These are phyloP conservation scores for Hypericum androsaemum DNA, from an alignment of 345 rosid genomes.

Conservation along the genomic window DNA sequence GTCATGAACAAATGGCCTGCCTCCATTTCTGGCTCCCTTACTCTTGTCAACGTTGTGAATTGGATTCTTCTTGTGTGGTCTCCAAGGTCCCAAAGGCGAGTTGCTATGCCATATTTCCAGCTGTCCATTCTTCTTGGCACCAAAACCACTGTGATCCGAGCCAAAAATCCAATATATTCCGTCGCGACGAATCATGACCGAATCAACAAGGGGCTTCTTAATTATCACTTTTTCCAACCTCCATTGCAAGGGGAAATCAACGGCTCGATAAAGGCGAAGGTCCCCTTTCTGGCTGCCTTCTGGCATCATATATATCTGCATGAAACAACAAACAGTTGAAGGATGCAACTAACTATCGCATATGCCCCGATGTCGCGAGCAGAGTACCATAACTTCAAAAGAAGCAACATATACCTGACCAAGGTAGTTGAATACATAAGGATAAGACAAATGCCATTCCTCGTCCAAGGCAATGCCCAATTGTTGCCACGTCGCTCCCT, in stretches of 20 bases:
- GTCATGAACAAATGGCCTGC: constrained; percentile 57
- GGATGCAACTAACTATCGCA: neutral
- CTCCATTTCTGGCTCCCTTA: constrained; percentile 86
- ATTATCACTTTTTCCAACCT: constrained; percentile 52
- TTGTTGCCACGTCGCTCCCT: constrained; percentile 88
- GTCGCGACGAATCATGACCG: constrained; percentile 46
- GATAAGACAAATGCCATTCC: constrained; percentile 92
- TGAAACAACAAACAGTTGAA: constrained; percentile 9
- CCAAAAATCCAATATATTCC: constrained; percentile 75
- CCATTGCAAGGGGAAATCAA: constrained; percentile 76
- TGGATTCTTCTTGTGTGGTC: constrained; percentile 84
- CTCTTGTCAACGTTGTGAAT: constrained; percentile 47
- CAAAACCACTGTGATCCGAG: constrained; percentile 73
- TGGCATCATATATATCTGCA: constrained; percentile 92
- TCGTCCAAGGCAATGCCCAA: constrained; percentile 88
- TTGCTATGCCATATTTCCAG: constrained; percentile 79
- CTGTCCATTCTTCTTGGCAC: constrained; percentile 59
- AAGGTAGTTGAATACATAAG: constrained; percentile 64
- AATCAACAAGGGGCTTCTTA: constrained; percentile 64
- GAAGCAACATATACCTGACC: constrained; percentile 54
- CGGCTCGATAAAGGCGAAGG: constrained; percentile 68
- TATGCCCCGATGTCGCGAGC: no score
- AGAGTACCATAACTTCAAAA: neutral
- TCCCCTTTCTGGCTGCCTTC: constrained; percentile 67
- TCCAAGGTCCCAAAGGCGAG: constrained; percentile 94